These are phyloP conservation scores for Colletotrichum lindemuthianum DNA, from an alignment of 2,329 filamentous ascomycete species.

Conservation along the genomic window DNA sequence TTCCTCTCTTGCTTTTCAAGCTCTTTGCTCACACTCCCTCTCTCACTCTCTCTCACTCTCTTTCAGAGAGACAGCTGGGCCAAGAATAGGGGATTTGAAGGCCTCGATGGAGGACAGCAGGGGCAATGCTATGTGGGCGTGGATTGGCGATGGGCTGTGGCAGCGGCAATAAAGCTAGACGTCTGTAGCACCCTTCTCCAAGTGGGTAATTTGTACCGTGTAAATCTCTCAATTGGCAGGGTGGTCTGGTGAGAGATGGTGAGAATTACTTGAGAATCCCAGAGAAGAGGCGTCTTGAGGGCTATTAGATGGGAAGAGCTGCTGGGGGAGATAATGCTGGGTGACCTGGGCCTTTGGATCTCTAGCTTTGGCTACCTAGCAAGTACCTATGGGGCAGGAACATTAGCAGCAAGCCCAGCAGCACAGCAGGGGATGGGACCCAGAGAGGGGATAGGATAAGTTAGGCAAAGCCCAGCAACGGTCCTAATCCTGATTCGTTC, in stretches of 20 bases:
- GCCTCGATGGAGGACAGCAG: too few relatives aligned
- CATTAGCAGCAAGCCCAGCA: constrained; percentile 1
- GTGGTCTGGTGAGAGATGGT: background rate
- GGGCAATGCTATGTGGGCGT: background rate
- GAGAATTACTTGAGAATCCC: too few relatives aligned
- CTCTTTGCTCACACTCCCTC: too few relatives aligned
- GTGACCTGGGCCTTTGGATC: too few relatives aligned
- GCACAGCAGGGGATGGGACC: constrained; percentile 2
- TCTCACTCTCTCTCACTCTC: too few relatives aligned
- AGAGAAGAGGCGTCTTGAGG: too few relatives aligned
- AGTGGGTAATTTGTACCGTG: constrained; percentile 27
- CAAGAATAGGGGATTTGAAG: too few relatives aligned
- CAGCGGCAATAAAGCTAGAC: constrained; percentile 12
- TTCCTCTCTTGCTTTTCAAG: constrained; percentile 9
- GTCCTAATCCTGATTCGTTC: constrained; percentile 45
- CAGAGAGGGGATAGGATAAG: constrained; percentile 17
- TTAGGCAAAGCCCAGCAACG: constrained; percentile 37
- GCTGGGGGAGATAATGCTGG: too few relatives aligned
- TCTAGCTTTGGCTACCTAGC: background rate
- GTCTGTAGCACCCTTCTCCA: constrained; percentile 1
- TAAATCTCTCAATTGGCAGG: constrained; percentile 15
- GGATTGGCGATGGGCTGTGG: background rate
- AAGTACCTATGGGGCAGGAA: background rate
- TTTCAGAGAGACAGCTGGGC: too few relatives aligned
- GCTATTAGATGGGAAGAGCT: too few relatives aligned